phyloP scores from a whole-genome alignment of 139 green algal genomes.

The Medakamo hakoo region DNA sequence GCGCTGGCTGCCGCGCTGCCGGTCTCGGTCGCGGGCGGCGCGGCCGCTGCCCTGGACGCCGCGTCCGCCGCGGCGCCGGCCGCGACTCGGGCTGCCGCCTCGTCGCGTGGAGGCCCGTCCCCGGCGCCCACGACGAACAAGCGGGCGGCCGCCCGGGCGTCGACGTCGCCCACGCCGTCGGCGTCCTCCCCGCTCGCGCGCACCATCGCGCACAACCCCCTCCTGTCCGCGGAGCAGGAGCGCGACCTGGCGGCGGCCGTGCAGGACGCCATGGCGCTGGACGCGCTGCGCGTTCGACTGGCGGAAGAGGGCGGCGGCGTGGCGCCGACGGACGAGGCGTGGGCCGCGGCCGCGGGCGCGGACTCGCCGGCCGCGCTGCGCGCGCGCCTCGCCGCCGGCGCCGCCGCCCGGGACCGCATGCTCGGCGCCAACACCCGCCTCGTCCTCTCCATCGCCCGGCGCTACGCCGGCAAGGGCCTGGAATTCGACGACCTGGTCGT shows the following conservation, averaged over 20 bases:
- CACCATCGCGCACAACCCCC: slow-evolving; percentile 5
- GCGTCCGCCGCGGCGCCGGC: no score
- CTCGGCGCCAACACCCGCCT: slow-evolving; percentile 82
- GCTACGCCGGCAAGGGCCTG: slow-evolving; percentile 54
- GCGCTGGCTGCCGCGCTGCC: no score
- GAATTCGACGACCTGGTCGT: slow-evolving; percentile 54
- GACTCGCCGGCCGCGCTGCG: slow-evolving; percentile 11
- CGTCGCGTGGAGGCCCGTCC: no score
- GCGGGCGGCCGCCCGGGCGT: no score
- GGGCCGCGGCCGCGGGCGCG: slow-evolving; percentile 37
- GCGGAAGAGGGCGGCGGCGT: slow-evolving; percentile 19
- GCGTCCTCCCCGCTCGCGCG: not conserved
- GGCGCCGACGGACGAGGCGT: slow-evolving; percentile 13
- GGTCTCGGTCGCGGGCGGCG: no score
- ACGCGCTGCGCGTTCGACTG: slow-evolving; percentile 28
- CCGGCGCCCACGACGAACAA: no score
- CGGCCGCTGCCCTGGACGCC: no score
- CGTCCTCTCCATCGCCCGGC: slow-evolving; percentile 76
- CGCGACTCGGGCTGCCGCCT: no score
- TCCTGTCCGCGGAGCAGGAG: slow-evolving; percentile 58
- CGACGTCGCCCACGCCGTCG: no score
- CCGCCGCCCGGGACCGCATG: slow-evolving; percentile 63
- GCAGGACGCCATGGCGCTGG: slow-evolving; percentile 47
- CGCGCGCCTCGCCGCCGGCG: slow-evolving; percentile 20
- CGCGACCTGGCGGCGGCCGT: slow-evolving; percentile 48